Conservation (phyloP, 164 flowering plant species). For the Buxus sempervirens region DNA sequence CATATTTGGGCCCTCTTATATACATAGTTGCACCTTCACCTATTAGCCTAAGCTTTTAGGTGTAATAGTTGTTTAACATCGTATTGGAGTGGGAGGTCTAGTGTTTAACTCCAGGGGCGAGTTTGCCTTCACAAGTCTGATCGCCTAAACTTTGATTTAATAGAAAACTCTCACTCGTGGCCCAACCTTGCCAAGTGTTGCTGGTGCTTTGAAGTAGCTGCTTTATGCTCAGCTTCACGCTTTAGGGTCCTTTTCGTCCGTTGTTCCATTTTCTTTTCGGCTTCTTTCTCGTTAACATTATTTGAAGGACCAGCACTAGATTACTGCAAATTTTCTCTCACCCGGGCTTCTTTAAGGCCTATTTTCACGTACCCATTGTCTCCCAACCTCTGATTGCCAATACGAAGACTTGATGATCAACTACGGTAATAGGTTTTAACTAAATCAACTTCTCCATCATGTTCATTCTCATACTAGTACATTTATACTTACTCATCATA, state of each 20-base stretch:
- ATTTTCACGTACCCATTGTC: slow-evolving; percentile 77
- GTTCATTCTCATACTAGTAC: slow-evolving; percentile 17
- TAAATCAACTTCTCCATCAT: slow-evolving; percentile 41
- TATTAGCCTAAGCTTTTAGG: too few relatives aligned
- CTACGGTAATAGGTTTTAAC: slow-evolving; percentile 45
- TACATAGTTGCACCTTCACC: too few relatives aligned
- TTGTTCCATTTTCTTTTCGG: slow-evolving; percentile 47
- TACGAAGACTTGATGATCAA: slow-evolving; percentile 57
- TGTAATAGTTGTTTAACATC: too few relatives aligned
- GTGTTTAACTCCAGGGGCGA: too few relatives aligned
- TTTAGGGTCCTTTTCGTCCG: slow-evolving; percentile 80
- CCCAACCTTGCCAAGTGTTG: slow-evolving; percentile 63
- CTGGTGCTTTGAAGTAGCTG: slow-evolving; percentile 70
- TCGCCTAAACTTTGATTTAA: too few relatives aligned
- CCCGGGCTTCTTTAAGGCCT: slow-evolving; percentile 83
- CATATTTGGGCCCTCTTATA: too few relatives aligned
- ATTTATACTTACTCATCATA: slow-evolving; percentile 28
- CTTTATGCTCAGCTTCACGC: slow-evolving; percentile 88
- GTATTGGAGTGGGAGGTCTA: too few relatives aligned
- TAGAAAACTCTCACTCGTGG: slow-evolving; percentile 20
- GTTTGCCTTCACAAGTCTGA: too few relatives aligned
- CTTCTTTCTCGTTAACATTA: slow-evolving; percentile 37
- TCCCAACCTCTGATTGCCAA: slow-evolving; percentile 92
- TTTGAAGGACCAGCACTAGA: slow-evolving; percentile 50
- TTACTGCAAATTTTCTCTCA: slow-evolving; percentile 27